phyloP scores from a whole-genome alignment of 192 early-diverging fungal genomes.

The Backusella liffmaniae region DNA sequence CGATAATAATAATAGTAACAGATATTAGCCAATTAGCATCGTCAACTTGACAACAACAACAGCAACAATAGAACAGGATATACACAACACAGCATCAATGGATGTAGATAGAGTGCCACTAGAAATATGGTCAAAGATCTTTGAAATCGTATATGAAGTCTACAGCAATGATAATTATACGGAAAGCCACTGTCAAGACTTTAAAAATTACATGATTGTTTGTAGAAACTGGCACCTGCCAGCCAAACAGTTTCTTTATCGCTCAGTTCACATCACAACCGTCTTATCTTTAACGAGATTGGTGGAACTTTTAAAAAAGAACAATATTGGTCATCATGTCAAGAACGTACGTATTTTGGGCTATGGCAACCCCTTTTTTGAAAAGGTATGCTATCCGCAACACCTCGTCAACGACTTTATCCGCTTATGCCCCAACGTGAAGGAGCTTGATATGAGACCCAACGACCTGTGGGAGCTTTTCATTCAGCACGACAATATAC shows the following conservation, averaged over 20 bases:
- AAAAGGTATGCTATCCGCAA: not conserved
- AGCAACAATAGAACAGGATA: not conserved
- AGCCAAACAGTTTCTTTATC: not conserved
- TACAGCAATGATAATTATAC: not conserved
- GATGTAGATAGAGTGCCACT: not conserved
- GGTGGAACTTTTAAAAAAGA: not conserved
- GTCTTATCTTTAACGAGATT: not conserved
- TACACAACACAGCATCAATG: not conserved
- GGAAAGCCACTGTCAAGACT: not conserved
- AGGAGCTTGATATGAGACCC: not conserved
- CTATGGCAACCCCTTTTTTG: not conserved
- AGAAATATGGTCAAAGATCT: not conserved
- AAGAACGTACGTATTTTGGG: constrained; percentile 1
- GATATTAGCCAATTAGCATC: not conserved
- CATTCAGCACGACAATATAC: not conserved
- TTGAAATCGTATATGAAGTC: not conserved
- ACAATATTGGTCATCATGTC: not conserved
- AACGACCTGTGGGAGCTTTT: not conserved
- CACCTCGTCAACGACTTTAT: not conserved
- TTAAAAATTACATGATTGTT: not conserved
- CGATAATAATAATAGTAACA: not conserved
- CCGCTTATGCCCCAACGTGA: not conserved
- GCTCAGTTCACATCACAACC: not conserved
- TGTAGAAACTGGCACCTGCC: not conserved
- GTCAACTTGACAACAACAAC: not conserved